These are phyloP conservation scores for Mrakia hoshinonis DNA, from an alignment of 768 basidiomycete species.

Conservation along the genomic window DNA sequence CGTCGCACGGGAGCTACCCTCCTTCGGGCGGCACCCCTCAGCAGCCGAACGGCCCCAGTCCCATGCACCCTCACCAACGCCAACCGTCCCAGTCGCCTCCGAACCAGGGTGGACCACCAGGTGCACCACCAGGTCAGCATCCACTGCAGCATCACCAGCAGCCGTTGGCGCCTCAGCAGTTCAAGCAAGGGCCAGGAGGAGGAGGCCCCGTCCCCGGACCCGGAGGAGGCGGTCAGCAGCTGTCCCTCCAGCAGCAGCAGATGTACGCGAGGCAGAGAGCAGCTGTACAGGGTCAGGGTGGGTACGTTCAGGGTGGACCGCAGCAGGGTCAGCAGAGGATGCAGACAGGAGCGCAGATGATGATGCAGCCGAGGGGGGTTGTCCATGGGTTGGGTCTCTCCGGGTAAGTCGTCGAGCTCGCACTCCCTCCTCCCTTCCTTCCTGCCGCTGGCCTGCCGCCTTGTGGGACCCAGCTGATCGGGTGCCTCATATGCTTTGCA, in stretches of 20 bases:
- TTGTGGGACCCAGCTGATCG: neutral
- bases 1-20: neutral
- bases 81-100: neutral
- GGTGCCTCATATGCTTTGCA: neutral
- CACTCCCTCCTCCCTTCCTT: neutral
- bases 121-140: neutral
- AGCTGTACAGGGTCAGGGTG: no score
- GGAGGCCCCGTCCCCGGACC: neutral
- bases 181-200: neutral
- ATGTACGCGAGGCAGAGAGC: neutral
- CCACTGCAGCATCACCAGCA: neutral
- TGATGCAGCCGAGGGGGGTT: neutral
- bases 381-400: neutral
- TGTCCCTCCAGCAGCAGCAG: constrained; percentile 11
- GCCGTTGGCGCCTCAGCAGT: neutral
- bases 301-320: neutral
- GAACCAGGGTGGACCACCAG: neutral
- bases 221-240: neutral
- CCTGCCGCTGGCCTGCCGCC: neutral
- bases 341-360: neutral
- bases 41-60: neutral
- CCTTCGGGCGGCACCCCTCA: neutral
- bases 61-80: neutral
- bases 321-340: neutral
- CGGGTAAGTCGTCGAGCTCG: neutral